Base-by-base conservation (phyloP, 495 filamentous ascomycete genomes). In the Penicillium atrosanguineum region DNA sequence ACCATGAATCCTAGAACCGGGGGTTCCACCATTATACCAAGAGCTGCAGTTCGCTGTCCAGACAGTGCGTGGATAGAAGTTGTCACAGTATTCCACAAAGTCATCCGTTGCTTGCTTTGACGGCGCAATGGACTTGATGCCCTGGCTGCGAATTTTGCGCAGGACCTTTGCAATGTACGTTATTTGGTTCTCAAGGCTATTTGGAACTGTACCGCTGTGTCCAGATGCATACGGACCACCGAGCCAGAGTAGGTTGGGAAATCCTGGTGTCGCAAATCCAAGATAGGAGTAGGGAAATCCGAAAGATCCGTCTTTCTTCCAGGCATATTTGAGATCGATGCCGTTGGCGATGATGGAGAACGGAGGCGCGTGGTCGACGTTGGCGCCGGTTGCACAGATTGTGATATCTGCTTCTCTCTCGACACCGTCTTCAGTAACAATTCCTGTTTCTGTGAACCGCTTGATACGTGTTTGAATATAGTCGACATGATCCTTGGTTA, bases 321-420 rank as follows among this genome's bases (percentile, higher is more conserved):
- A 83, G 7, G 76, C 73, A 5, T 55, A 53, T 46, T 65, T 66
- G 6, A 86, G 72, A 49, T 85, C 76, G 11, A 76, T 60, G 1
- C 77, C 79, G 49, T 75, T 60, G 3, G 76, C 73, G 44, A 69
- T 63, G 61, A 88, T 78, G 7, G 79, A 72, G 60, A 87, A 89
- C 0, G 79, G 80, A 0, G 83, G 81, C 1, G 78, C 75, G 52
- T 83, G 74, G 49, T 82, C 74, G 15, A 72, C 68, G 59, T 88
- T 83, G 23, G 83, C 83, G 9, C 87, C 86, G 0, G 86, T 90
- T 14, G 86, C 80, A 64, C 87, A 90, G 62, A 89, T 82, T 2
- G 85, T 70, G 23, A 78, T 79, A 53, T 87, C 85, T 1, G 83
- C 75, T 16, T 77, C 65, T 20, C 79, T 61, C 37, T 76, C 67